Conservation (phyloP, 1,284 basidiomycete genomes). For the Puccinia novopanici region DNA sequence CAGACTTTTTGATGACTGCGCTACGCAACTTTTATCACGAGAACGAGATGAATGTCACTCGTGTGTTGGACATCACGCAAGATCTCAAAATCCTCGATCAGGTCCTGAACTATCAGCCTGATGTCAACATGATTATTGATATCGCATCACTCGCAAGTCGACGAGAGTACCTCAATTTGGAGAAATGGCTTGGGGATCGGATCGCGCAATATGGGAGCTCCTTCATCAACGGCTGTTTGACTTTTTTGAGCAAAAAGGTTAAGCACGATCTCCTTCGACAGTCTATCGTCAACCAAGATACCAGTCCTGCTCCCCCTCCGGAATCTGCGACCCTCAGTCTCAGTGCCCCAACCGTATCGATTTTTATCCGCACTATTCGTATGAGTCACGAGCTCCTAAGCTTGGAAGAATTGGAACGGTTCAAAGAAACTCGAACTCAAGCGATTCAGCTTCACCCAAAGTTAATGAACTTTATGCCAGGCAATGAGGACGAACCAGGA, state of each 20-base stretch:
- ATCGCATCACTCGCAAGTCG: constrained; percentile 89
- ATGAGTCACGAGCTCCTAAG: constrained; percentile 63
- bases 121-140: constrained; percentile 74
- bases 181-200: constrained; percentile 57
- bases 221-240: no score
- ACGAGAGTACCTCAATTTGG: constrained; percentile 64
- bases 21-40: constrained; percentile 90
- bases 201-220: no score
- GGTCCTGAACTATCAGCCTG: constrained; percentile 37
- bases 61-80: constrained; percentile 91
- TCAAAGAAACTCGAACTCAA: constrained; percentile 86
- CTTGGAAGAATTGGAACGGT: constrained; percentile 77
- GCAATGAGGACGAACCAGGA: constrained; percentile 82
- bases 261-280: no score
- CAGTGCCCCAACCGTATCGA: constrained; percentile 81
- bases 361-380: constrained; percentile 82
- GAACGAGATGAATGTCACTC: constrained; percentile 86
- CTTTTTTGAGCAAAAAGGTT: no score
- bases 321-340: constrained; percentile 80
- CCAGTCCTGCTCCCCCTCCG: constrained; percentile 14
- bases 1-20: constrained; percentile 77
- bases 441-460: constrained; percentile 95
- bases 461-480: constrained; percentile 90
- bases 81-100: constrained; percentile 69
- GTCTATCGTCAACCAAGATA: neutral